These are phyloP conservation scores for Symbiodinium natans DNA, from an alignment of 73 alveolate genomes.

Conservation along the genomic window DNA sequence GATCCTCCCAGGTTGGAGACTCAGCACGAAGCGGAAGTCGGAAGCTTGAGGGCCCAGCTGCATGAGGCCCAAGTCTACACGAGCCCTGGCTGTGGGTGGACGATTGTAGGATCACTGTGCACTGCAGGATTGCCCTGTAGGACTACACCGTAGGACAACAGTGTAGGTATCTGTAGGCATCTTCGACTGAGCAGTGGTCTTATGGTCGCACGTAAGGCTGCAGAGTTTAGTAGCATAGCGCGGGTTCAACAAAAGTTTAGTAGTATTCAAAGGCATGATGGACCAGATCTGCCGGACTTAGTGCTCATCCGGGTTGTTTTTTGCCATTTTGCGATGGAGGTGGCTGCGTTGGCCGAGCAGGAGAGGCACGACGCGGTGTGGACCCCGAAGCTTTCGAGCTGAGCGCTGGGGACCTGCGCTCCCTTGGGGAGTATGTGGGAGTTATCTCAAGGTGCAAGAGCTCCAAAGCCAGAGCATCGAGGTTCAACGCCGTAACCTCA, in stretches of 20 bases:
- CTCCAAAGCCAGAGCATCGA: not conserved
- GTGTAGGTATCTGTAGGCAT: too few relatives aligned
- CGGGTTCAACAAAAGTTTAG: not conserved
- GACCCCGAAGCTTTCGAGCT: too few relatives aligned
- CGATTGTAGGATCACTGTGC: too few relatives aligned
- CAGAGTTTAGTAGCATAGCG: not conserved
- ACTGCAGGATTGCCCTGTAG: too few relatives aligned
- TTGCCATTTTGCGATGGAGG: not conserved
- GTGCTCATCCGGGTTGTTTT: too few relatives aligned
- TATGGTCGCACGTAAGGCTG: not conserved
- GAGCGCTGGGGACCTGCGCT: too few relatives aligned
- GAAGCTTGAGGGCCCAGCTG: not conserved
- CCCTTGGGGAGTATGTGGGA: too few relatives aligned
- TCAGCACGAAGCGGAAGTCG: constrained; percentile 22
- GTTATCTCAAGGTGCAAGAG: not conserved
- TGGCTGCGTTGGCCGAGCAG: not conserved
- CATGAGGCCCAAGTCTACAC: constrained; percentile 43
- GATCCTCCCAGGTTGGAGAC: constrained; percentile 80
- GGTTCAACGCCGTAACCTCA: not conserved
- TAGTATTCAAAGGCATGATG: too few relatives aligned
- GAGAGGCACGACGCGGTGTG: not conserved
- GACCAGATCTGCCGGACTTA: too few relatives aligned
- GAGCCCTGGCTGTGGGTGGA: too few relatives aligned
- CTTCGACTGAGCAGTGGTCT: too few relatives aligned
- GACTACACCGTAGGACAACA: too few relatives aligned